A percentile compares a stretch with the other conserved stretches of the same genome.
Evolutionary conservation across 371 early-diverging fungal genomes (phyloP).

Genomic region (Nosema granulosis): DNA sequence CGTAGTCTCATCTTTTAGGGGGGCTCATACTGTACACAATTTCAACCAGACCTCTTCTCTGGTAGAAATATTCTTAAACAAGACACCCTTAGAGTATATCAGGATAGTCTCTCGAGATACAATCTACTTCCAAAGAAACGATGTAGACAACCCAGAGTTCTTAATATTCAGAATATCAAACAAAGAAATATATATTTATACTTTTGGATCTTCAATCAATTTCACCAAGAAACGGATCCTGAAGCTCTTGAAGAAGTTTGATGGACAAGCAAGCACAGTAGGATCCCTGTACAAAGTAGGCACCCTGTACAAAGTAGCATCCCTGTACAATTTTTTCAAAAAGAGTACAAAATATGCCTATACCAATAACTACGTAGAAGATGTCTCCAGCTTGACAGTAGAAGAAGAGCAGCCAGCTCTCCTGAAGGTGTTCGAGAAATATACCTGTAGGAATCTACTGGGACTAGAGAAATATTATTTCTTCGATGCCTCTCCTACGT

Average conservation of each 20-base stretch:
- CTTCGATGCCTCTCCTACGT: no score
- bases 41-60: conserved; percentile 22
- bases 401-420: no score
- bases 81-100: conserved; percentile 53
- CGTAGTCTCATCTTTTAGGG: conserved; percentile 56
- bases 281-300: conserved; percentile 52
- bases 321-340: neutral
- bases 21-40: conserved; percentile 20
- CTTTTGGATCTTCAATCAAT: conserved; percentile 29
- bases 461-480: no score
- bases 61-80: conserved; percentile 40
- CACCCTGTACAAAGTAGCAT: conserved; percentile 34
- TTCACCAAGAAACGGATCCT: conserved; percentile 45
- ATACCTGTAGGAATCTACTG: no score
- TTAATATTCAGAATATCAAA: conserved; percentile 51
- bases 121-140: conserved; percentile 58
- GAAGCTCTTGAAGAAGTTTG: conserved; percentile 55
- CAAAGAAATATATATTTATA: conserved; percentile 40
- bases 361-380: neutral
- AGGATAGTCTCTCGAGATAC: conserved; percentile 47
- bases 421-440: no score
- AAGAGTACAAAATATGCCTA: neutral
- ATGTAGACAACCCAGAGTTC: conserved; percentile 60
- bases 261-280: conserved; percentile 37
- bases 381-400: no score